Evolutionary conservation across 2,329 filamentous ascomycete genomes (phyloP), one percentile per base, ranked within the genome.

Genomic region (Grosmannia penicillata): DNA sequence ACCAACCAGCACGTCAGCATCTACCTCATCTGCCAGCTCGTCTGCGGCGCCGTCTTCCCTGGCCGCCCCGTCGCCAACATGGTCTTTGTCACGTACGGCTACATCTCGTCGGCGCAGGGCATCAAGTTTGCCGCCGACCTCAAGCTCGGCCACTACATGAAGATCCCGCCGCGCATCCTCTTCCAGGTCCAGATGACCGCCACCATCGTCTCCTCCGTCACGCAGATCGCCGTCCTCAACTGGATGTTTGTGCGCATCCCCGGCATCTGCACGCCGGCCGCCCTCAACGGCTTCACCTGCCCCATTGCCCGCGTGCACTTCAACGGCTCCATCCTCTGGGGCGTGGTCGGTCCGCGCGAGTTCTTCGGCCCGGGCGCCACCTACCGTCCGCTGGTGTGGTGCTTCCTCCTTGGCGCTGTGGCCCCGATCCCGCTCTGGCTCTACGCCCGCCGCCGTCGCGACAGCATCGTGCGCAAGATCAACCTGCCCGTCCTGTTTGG

Each of bases 71-170:
- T 93, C 10, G 85, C 84, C 36, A 91, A 93, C 56, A 93, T 93
- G 85, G 82, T 93, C 26, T 93, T 93, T 50, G 83, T 89, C 34
- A 91, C 83, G 0, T 93, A 91, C 54, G 84, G 83, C 44, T 93
- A 91, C 57, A 91, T 91, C 52, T 86, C 82, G 5, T 87, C 82
- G 0, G 82, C 83, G 0, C 85, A 93, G 59, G 85, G 85, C 22
- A 80, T 93, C 55, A 91, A 93, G 53, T 93, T 93, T 53, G 80
- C 82, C 1, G 78, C 82, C 3, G 85, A 93, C 54, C 68, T 93
- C 36, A 93, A 93, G 57, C 70, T 93, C 0, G 85, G 82, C 11
- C 81, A 87, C 52, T 87, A 89, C 58, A 86, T 87, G 80, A 86
- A 87, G 56, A 82, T 89, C 13, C 82, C 82, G 1, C 82, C 82